Conservation (phyloP, 371 early-diverging fungal species). For the Syncephalastrum contaminatum region DNA sequence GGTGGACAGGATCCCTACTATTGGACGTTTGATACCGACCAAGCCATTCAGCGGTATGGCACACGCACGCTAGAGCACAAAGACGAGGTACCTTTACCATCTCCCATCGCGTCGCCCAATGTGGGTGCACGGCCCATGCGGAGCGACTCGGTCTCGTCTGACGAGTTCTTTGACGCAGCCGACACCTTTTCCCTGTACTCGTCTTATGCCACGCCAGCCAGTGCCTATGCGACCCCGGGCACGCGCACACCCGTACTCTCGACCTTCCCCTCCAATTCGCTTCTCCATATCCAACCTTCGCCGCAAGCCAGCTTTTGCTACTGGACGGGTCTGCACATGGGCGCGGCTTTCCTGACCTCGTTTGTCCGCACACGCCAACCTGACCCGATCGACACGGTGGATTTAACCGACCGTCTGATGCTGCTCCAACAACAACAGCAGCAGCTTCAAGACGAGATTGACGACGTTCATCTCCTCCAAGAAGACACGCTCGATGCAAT, state of each 20-base stretch:
- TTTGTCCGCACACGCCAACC: slow-evolving; percentile 16
- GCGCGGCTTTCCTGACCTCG: slow-evolving; percentile 37
- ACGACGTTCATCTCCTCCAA: too few relatives aligned
- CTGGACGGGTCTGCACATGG: slow-evolving; percentile 40
- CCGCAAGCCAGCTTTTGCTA: slow-evolving; percentile 4
- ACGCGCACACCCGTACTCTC: neutral
- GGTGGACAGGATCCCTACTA: slow-evolving; percentile 31
- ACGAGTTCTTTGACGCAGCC: slow-evolving; percentile 39
- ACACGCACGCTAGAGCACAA: slow-evolving; percentile 7
- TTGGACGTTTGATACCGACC: slow-evolving; percentile 39
- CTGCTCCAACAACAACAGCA: neutral
- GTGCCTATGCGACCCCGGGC: slow-evolving; percentile 12
- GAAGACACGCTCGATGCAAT: neutral
- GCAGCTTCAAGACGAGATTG: neutral
- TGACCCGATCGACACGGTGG: neutral
- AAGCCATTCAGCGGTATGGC: slow-evolving; percentile 33
- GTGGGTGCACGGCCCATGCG: slow-evolving; percentile 11
- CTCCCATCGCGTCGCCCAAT: neutral
- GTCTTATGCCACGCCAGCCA: slow-evolving; percentile 4
- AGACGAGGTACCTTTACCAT: slow-evolving; percentile 10
- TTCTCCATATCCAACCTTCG: too few relatives aligned
- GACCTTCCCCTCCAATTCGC: too few relatives aligned
- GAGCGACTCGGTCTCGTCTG: slow-evolving; percentile 21
- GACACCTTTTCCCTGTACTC: slow-evolving; percentile 3
- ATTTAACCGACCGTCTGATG: slow-evolving; percentile 16